Base-by-base conservation (phyloP, 2,329 filamentous ascomycete species). In the Phaeophleospora eucalypticola region DNA sequence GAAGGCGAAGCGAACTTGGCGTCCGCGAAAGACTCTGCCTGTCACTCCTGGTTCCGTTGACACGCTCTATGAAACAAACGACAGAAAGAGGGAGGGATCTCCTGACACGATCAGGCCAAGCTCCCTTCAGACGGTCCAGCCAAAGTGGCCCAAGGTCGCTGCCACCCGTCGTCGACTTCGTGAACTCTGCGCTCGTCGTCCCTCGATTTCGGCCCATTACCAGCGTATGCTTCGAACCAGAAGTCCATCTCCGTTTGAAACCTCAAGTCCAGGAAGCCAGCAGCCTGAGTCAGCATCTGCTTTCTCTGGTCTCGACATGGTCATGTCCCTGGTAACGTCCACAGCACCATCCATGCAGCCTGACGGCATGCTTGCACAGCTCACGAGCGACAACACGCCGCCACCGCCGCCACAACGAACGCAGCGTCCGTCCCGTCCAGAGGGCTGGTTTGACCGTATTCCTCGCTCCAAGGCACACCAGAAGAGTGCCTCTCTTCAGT, bases 161-260 rank as follows among this genome's bases (percentile, higher is more conserved):
- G 76, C 78, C 18, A 82, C 79, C 15, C 71, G 81, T 44, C 72
- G 74, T 53, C 71, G 80, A 51, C 65, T 84, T 18, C 77, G 82
- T 53, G 69, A 77, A 40, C 65, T 84, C 14, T 82, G 80, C 63
- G 81, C 78, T 61, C 72, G 75, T 52, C 81, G 81, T 58, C 79
- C 81, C 47, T 78, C 74, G 4, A 76, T 84, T 41, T 77, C 80
- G 29, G 79, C 80, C 16, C 80, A 84, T 58, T 84, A 84, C 60
- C 79, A 83, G 60, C 75, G 81, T 49, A 71, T 84, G 56, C 69
- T 84, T 51, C 73, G 76, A 51, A 77, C 74, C 32, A 72, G 80
- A 43, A 83, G 77, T 45, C 81, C 81, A 9, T 82, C 80, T 18
- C 81, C 81, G 2, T 73, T 79, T 56, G 64, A 62, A 36, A 66